Base-by-base conservation (phyloP, 2,329 filamentous ascomycete genomes). In the Drechslerella coelobrocha region DNA sequence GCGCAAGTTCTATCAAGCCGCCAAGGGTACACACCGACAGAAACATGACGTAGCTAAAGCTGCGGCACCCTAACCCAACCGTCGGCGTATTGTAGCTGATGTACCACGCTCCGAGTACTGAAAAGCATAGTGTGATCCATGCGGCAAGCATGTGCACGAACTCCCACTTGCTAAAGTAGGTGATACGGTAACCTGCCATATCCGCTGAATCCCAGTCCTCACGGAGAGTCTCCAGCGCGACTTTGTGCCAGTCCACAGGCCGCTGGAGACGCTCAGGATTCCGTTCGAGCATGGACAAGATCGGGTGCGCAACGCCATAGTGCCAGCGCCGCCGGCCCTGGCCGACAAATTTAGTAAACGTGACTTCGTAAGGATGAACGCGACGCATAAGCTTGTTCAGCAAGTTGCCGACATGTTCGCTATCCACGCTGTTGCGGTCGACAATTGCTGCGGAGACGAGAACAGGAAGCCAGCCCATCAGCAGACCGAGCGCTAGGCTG, bases 391-490 rank as follows among this genome's bases (percentile, higher is more conserved):
- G 66, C 1, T 76, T 74, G 68, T 81, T 82, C 1, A 81, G 73
- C 55, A 79, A 79, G 21, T 74, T 73, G 1, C 77, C 75, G 10
- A 81, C 79, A 14, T 79, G 76, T 29, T 81, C 78, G 3, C 80
- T 75, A 2, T 80, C 79, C 1, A 80, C 78, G 0, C 80, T 81
- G 56, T 82, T 83, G 14, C 81, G 78, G 63, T 83, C 81, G 2
- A 82, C 78, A 23, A 82, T 82, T 1, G 78, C 79, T 39, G 78
- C 78, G 37, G 81, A 75, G 31, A 82, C 80, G 5, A 83, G 73
- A 6, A 82, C 75, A 0, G 81, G 81, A 1, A 83, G 76, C 81
- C 81, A 83, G 3, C 79, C 77, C 2, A 82, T 76, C 2, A 82
- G 59, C 31, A 81, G 74, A 2, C 81, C 81, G 0, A 83, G 71